Conservation (phyloP, 306 rosid species). For the Delonix regia region DNA sequence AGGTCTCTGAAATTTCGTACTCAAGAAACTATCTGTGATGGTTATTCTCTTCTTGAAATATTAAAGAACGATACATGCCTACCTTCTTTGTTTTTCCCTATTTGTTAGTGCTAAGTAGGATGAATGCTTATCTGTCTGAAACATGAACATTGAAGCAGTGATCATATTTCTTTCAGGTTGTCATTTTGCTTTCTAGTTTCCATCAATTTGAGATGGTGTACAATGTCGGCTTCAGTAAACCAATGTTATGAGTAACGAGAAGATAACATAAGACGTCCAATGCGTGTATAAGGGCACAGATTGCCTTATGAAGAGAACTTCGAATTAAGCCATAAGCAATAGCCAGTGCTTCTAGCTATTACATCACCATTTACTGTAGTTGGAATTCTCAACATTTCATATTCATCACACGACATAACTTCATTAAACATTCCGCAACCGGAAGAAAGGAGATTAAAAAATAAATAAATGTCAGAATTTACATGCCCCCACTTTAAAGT, state of each 20-base stretch:
- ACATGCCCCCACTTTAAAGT: no score
- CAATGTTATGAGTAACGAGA: no score
- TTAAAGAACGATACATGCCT: neutral
- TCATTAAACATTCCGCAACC: no score
- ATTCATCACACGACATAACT: no score
- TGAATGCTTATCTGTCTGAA: neutral
- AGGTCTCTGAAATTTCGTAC: neutral
- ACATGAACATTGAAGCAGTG: neutral
- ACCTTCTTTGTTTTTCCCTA: neutral
- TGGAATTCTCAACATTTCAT: no score
- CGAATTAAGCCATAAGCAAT: neutral
- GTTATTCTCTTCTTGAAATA: neutral
- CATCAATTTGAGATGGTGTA: neutral
- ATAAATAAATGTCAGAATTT: no score
- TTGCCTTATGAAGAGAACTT: neutral
- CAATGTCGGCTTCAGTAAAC: neutral
- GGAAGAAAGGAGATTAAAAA: no score
- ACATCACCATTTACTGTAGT: neutral
- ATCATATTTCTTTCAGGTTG: no score
- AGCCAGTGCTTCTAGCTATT: neutral
- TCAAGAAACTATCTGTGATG: neutral
- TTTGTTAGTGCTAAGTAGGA: neutral
- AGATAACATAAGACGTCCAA: no score
- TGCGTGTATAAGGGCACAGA: no score
- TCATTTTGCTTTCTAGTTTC: neutral